Evolutionary conservation across 371 early-diverging fungal species (phyloP), one percentile per base, ranked within the genome.

Genomic region (Thermomucor indicae-seudaticae): DNA sequence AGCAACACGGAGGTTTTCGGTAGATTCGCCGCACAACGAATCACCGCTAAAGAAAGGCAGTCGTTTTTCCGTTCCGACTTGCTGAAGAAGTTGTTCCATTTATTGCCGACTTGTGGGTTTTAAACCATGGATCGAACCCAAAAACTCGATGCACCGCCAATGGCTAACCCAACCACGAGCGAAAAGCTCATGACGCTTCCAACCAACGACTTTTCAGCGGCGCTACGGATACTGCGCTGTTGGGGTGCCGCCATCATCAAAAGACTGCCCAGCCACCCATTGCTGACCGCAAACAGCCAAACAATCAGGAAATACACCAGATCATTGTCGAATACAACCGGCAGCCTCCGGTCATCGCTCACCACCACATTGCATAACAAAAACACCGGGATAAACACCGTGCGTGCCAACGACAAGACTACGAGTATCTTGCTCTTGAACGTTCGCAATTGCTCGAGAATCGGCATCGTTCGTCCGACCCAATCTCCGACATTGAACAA

Each of bases 241-340:
- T 81, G 68, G 1, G 91, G 91, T 2, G 84, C 91, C 4, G 80
- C 69, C 81, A 91, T 90, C 75, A 91, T 89, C n/a, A 74, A 51
- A 34, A 88, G 58, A 40, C 89, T 81, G 28, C 78, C 79, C 28
- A 88, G 38, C 65, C 83, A 86, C 0, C 92, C 92, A 51, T 85
- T 87, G 16, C 84, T 71, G 20, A 81, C 43, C 10, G 86, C 82
- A 54, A 91, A 85, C 32, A 86, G 10, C 50, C 74, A 63, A 20
- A 90, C 64, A 12, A 88, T 51, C 1, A 75, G 12, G 43, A 87
- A 78, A 56, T 84, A 89, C 16, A 68, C 49, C 31, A 62, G 51
- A 58, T 90, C 91, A n/a, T 67, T 74, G 7, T 59, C 57, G 43
- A 91, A 80, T 58, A 79, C 57, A 4, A 77, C 67, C 24, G 82